Evolutionary conservation across 2,329 filamentous ascomycete species (phyloP).

Genomic region (Neofusicoccum parvum): DNA sequence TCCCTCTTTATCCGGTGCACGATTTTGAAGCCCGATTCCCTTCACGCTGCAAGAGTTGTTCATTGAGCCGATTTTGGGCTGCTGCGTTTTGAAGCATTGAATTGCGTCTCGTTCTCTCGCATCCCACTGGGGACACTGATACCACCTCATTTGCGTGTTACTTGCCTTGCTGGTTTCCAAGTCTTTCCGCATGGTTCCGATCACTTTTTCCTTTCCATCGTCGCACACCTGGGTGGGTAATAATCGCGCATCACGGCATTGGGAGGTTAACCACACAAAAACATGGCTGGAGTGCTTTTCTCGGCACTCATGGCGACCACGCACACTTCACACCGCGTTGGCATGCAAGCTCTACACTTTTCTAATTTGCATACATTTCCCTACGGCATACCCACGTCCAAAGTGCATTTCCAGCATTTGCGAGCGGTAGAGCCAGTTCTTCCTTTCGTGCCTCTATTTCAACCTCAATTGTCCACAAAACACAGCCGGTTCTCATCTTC

Average conservation of each 20-base stretch:
- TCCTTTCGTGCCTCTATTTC: conserved; percentile 11
- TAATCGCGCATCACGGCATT: conserved; percentile 17
- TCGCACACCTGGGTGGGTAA: conserved; percentile 15
- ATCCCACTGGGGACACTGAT: conserved; percentile 5
- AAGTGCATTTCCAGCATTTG: conserved; percentile 2
- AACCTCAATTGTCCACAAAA: conserved; percentile 1
- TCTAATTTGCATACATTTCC: conserved; percentile 15
- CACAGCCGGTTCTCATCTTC: background rate
- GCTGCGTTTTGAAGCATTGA: conserved; percentile 16
- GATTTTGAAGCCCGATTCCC: background rate
- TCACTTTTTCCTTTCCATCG: background rate
- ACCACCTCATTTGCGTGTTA: conserved; percentile 18
- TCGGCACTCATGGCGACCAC: background rate
- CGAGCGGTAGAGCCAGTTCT: conserved; percentile 1
- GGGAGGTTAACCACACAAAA: conserved; percentile 10
- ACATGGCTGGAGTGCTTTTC: background rate
- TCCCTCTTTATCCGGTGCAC: conserved; percentile 14
- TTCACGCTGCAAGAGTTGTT: conserved; percentile 10
- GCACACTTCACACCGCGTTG: background rate
- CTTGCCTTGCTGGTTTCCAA: conserved; percentile 7
- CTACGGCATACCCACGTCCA: background rate
- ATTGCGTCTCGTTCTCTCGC: conserved; percentile 17
- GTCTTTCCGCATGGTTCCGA: background rate
- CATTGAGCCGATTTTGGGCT: conserved; percentile 7
- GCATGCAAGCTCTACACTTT: conserved; percentile 1